Conservation (phyloP, 441 rosid genomes). For the Raphanus hybrid region DNA sequence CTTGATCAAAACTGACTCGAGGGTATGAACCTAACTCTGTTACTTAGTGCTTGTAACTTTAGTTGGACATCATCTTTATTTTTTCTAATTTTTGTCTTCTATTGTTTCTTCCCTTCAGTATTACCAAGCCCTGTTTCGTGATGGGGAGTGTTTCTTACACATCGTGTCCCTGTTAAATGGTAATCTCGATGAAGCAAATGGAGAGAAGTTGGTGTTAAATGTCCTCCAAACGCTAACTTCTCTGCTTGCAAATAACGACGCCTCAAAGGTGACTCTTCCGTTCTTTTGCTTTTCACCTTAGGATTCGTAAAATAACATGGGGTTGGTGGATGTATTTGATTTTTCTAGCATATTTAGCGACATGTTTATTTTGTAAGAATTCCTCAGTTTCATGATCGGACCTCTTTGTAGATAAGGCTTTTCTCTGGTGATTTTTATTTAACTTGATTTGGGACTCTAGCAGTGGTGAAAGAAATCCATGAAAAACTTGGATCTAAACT, state of each 20-base stretch:
- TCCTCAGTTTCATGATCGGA: neutral
- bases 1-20: conserved; percentile 65
- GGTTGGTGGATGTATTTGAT: neutral
- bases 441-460: conserved; percentile 19
- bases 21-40: conserved; percentile 52
- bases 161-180: conserved; percentile 95
- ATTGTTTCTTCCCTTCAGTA: conserved; percentile 64
- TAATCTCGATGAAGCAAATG: conserved; percentile 73
- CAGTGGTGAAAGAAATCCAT: conserved; percentile 12
- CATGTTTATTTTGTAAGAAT: neutral
- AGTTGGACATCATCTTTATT: conserved; percentile 6
- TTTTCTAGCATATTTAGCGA: conserved; percentile 14
- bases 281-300: conserved; percentile 23
- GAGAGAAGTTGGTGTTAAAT: conserved; percentile 88
- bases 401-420: conserved; percentile 16
- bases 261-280: conserved; percentile 74
- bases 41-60: conserved; percentile 23
- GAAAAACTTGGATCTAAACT: conserved; percentile 24
- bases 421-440: conserved; percentile 9
- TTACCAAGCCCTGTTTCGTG: conserved; percentile 89
- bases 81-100: conserved; percentile 36
- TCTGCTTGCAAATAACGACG: conserved; percentile 84
- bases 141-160: conserved; percentile 97
- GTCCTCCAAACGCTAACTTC: conserved; percentile 90
- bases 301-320: conserved; percentile 4